Evolutionary conservation across 768 basidiomycete species (phyloP), one percentile per base, ranked within the genome.

Genomic region (Udeniomyces megalosporus): DNA sequence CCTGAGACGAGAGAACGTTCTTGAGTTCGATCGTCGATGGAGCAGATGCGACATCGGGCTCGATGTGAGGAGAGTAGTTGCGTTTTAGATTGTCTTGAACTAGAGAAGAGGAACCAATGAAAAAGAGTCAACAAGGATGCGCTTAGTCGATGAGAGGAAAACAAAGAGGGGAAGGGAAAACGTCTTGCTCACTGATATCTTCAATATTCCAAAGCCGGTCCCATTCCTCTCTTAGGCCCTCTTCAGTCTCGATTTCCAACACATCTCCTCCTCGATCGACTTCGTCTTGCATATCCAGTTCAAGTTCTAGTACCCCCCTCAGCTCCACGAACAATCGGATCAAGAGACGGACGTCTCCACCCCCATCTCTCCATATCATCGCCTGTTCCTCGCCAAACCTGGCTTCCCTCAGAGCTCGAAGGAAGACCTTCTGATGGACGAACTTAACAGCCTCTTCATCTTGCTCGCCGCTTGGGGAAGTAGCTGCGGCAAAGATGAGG

Each of bases 41-140:
- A 6, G 88, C 83, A 24, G 78, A 76, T 29, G 78, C 80, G 3
- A 84, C 82, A 68, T 81, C 78, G 22, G 82, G 85, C 28, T 81
- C 73, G 68, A 93, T 79, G 75, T 91, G 84, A 17, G 90, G 89
- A 48, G 86, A 86, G 72, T 92, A 91, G 71, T 91, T 90, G 78
- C 81, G 80, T 78, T 88, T 86, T 86, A 92, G 77, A 79, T 89
- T 88, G 69, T 78, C 80, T 74, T 80, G 80, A 80, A 91, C 90
- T 91, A 77, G 70, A 75, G 65, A 77, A 85, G 81, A 86, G 84
- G 82, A 80, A 80, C 78, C 17, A 26, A 17, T n/a, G n/a, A n/a
- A n/a, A n/a, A n/a, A n/a, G n/a, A n/a, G n/a, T n/a, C n/a, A n/a
- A n/a, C n/a, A n/a, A n/a, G n/a, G n/a, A n/a, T n/a, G n/a, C n/a